Conservation (phyloP, 2,329 filamentous ascomycete species). For the Paraphoma chrysanthemicola region DNA sequence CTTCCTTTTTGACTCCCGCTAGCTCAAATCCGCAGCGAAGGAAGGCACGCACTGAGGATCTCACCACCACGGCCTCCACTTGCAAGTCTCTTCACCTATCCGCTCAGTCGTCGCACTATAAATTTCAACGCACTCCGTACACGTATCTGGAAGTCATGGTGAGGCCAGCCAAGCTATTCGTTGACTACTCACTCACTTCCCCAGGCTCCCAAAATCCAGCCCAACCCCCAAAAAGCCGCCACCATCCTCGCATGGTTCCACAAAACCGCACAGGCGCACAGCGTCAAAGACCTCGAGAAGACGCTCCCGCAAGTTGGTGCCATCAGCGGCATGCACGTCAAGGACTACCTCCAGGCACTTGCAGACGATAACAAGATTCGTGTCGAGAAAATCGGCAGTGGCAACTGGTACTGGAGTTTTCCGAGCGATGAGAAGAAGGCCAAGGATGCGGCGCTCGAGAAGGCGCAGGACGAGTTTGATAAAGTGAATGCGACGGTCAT, state of each 20-base stretch:
- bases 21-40: conserved; percentile 7
- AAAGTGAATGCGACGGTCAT: conserved; percentile 43
- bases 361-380: conserved; percentile 67
- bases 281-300: conserved; percentile 73
- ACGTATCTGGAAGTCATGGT: conserved; percentile 12
- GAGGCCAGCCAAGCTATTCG: background rate
- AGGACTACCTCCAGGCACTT: conserved; percentile 70
- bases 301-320: conserved; percentile 65
- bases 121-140: background rate
- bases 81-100: too few species aligned
- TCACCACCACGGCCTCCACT: background rate
- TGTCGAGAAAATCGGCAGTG: conserved; percentile 73
- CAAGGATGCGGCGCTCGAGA: conserved; percentile 48
- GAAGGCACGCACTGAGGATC: conserved; percentile 17
- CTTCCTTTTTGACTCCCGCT: conserved; percentile 12
- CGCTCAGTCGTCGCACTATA: too few species aligned
- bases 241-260: conserved; percentile 67
- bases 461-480: conserved; percentile 46
- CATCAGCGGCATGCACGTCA: conserved; percentile 71
- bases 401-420: conserved; percentile 77
- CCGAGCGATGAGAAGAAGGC: conserved; percentile 62
- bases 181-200: conserved; percentile 11
- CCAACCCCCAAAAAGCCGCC: conserved; percentile 64
- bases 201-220: conserved; percentile 62
- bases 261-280: conserved; percentile 66